Percentiles rank a stretch among this genome's conserved stretches.
phyloP scores from a whole-genome alignment of 2,329 filamentous ascomycete species.

The Curvularia hawaiiensis region DNA sequence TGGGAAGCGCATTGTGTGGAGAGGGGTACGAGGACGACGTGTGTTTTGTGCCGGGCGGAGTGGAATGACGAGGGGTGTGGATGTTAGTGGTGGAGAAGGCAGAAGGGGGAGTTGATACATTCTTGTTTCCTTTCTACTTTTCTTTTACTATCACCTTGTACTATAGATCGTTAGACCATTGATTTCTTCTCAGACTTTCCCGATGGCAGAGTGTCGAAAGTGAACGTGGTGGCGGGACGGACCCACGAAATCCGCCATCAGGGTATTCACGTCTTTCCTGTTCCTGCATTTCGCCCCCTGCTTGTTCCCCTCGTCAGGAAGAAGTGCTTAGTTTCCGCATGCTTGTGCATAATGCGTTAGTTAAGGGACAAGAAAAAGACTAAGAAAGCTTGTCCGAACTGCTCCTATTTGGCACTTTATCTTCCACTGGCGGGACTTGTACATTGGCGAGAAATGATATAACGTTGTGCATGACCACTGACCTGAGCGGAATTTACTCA shows the following conservation, averaged over 20 bases:
- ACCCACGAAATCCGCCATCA: neutral
- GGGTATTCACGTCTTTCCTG: neutral
- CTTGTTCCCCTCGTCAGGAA: neutral
- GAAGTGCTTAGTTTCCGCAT: too few relatives aligned
- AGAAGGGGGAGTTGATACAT: neutral
- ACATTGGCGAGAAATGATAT: neutral
- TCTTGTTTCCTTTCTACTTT: neutral
- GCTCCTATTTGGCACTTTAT: neutral
- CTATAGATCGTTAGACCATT: too few relatives aligned
- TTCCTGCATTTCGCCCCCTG: neutral
- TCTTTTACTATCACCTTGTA: too few relatives aligned
- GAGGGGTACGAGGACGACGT: neutral
- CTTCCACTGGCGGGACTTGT: neutral
- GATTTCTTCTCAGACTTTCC: neutral
- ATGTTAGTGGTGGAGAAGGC: neutral
- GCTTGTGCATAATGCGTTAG: neutral
- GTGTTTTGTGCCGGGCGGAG: neutral
- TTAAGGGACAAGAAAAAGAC: neutral
- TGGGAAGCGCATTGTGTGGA: conserved; percentile 14
- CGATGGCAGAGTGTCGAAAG: neutral
- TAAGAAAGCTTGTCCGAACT: conserved; percentile 1
- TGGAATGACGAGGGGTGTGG: neutral
- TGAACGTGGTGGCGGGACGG: neutral
- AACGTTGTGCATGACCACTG: neutral
- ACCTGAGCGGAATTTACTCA: neutral